Evolutionary conservation across 2,329 filamentous ascomycete genomes (phyloP).

Genomic region (Beauveria varroae): DNA sequence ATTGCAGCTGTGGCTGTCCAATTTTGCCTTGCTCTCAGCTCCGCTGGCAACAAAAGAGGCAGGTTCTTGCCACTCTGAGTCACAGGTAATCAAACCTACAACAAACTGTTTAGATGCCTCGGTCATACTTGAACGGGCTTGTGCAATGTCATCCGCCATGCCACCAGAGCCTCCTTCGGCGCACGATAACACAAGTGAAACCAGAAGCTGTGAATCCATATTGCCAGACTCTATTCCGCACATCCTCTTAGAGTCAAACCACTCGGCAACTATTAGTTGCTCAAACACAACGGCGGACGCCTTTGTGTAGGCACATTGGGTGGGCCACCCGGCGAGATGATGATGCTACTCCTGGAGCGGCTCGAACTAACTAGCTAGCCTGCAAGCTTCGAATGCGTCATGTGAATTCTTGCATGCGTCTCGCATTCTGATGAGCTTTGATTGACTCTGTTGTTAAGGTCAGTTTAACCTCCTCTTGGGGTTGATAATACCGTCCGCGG

Average conservation of each 20-base stretch:
- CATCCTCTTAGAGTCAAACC: slow-evolving; percentile 85
- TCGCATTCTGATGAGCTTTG: slow-evolving; percentile 79
- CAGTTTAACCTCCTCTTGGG: slow-evolving; percentile 37
- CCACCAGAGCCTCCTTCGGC: neutral
- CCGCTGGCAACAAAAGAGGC: neutral
- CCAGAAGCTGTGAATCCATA: neutral
- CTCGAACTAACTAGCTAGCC: slow-evolving; percentile 52
- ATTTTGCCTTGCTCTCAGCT: neutral
- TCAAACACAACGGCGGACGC: slow-evolving; percentile 59
- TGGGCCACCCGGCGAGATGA: slow-evolving; percentile 69
- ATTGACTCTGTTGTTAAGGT: slow-evolving; percentile 80
- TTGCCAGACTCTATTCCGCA: slow-evolving; percentile 53
- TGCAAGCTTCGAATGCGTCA: slow-evolving; percentile 63
- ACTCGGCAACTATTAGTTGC: slow-evolving; percentile 72
- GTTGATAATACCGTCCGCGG: neutral
- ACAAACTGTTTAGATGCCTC: neutral
- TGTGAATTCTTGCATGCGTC: slow-evolving; percentile 86
- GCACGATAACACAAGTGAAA: neutral
- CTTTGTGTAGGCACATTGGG: slow-evolving; percentile 57
- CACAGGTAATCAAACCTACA: neutral
- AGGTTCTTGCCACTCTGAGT: neutral
- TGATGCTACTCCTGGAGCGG: slow-evolving; percentile 67
- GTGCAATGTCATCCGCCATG: neutral
- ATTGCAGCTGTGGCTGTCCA: neutral
- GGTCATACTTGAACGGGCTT: neutral